Evolutionary conservation across 352 stramenopile genomes (phyloP), one percentile per base, ranked within the genome.

Genomic region (Phytopythium vexans): DNA sequence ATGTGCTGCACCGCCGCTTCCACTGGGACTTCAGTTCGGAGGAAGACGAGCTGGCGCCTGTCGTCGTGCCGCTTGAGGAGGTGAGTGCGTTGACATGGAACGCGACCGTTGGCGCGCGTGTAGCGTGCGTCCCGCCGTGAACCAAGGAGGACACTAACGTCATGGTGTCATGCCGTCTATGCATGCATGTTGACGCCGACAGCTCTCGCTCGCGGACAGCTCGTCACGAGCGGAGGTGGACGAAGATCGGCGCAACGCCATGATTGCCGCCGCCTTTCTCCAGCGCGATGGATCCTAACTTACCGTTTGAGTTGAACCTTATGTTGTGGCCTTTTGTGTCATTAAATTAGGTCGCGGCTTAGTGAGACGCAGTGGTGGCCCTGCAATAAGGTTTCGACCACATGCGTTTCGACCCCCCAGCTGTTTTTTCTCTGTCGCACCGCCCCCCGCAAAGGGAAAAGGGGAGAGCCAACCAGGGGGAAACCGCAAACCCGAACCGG

Each of bases 41-140:
- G 16, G 39, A 62, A 50, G 64, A 80, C 47, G 72, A 82, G 52
- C 77, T 77, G n/a, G 65, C 72, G 9, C 72, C 75, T 3, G 75
- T 84, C 4, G 47, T 82, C 37, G 71, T 84, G 38, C 32, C 61
- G 2, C 41, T 60, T 10, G 53, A 73, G 43, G 74, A 80, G 69
- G 71, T 85, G 49, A 41, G 53, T 53, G 21, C 21, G 21, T 27
- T 27, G 21, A 27, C 21, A 27, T 2, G 21, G 21, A 27, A 27
- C 21, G 21, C 21, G 21, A 27, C 21, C 21, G 21, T 27, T 27
- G 21, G 21, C 21, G 21, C 21, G 21, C 21, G 21, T 27, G 21
- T 27, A 27, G 21, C 21, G 21, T 27, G 21, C 21, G 21, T 27
- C 21, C 21, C 21, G 21, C 21, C 21, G 21, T 2, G 21, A 27